Evolutionary conservation across 352 stramenopile genomes (phyloP).

Genomic region (Globisporangium echinulatum): DNA sequence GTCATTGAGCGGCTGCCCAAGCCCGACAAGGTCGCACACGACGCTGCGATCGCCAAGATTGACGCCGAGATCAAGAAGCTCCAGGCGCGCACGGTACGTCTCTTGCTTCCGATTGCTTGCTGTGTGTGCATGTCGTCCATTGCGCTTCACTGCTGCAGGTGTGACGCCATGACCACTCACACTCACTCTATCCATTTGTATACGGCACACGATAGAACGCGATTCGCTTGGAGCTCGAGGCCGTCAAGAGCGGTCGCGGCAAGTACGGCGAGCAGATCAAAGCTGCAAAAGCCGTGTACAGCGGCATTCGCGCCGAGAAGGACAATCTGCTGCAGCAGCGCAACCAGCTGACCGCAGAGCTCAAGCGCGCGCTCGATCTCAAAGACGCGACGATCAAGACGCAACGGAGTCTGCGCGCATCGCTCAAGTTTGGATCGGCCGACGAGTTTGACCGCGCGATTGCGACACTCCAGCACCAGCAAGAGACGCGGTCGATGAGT

Average conservation of each 20-base stretch:
- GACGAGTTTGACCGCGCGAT: conserved; percentile 93
- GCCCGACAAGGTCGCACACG: conserved; percentile 88
- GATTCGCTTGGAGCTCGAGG: conserved; percentile 72
- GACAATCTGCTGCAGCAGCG: conserved; percentile 83
- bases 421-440: conserved; percentile 83
- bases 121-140: neutral
- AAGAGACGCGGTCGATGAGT: conserved; percentile 95
- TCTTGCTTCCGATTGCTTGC: neutral
- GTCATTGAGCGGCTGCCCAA: conserved; percentile 80
- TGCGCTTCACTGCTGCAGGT: neutral
- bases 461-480: conserved; percentile 74
- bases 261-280: conserved; percentile 86
- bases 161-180: neutral
- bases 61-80: conserved; percentile 90
- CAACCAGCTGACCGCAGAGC: conserved; percentile 75
- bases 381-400: conserved; percentile 73
- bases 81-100: conserved; percentile 66
- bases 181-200: neutral
- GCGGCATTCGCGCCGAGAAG: conserved; percentile 76
- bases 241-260: conserved; percentile 71
- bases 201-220: conserved; percentile 20
- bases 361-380: conserved; percentile 76
- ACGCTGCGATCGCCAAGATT: conserved; percentile 79
- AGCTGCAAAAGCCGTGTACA: conserved; percentile 78
- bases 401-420: conserved; percentile 48